phyloP scores from a whole-genome alignment of 768 basidiomycete genomes.

The Auricularia heimuer region DNA sequence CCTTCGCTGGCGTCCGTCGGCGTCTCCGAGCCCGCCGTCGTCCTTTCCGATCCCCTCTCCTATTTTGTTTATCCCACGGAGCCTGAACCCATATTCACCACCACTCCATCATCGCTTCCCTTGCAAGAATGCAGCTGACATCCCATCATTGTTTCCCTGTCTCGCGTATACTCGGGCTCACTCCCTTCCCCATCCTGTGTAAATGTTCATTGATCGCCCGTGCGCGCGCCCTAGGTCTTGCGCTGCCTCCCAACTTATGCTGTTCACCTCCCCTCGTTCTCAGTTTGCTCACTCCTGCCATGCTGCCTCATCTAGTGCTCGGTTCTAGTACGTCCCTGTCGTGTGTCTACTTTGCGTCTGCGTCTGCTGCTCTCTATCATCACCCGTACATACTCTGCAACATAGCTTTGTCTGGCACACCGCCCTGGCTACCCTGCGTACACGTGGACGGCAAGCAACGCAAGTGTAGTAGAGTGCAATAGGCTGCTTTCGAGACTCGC shows the following conservation, averaged over 20 bases:
- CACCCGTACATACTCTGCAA: no score
- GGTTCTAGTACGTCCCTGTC: background rate
- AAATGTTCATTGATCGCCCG: background rate
- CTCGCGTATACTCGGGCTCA: background rate
- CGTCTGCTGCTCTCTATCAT: no score
- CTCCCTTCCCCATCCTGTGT: background rate
- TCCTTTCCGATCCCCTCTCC: slow-evolving; percentile 2
- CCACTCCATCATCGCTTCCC: background rate
- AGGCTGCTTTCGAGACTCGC: no score
- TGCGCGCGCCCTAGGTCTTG: background rate
- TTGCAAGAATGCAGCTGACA: slow-evolving; percentile 1
- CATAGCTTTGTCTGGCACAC: no score
- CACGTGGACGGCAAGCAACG: no score
- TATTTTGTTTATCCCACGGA: slow-evolving; percentile 1
- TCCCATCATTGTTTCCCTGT: background rate
- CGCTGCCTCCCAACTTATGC: background rate
- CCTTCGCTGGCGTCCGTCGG: slow-evolving; percentile 5
- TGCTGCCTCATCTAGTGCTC: background rate
- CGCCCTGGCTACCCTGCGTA: no score
- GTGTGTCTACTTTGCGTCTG: no score
- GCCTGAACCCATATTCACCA: background rate
- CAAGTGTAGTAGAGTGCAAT: no score
- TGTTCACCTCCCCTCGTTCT: background rate
- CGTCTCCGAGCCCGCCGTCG: background rate
- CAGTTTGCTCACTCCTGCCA: background rate